phyloP scores from a whole-genome alignment of 805 yeast species.

The Candida gorgasii region DNA sequence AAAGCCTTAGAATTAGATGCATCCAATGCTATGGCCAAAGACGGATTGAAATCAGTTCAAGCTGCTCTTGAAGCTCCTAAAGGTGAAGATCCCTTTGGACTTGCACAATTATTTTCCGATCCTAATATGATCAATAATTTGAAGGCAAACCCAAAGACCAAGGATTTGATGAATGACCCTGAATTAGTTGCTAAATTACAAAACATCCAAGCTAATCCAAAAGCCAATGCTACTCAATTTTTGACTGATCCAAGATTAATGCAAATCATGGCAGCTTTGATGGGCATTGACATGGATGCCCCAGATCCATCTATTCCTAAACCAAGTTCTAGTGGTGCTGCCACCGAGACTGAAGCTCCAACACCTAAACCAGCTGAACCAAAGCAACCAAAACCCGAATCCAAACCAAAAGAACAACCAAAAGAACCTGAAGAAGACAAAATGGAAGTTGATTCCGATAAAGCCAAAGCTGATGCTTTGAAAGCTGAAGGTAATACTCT shows the following conservation, averaged over 20 bases:
- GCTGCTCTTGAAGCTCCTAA: slow-evolving; percentile 54
- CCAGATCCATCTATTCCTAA: slow-evolving; percentile 23
- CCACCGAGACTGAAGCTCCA: slow-evolving; percentile 6
- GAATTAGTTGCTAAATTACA: slow-evolving; percentile 68
- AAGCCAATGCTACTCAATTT: slow-evolving; percentile 67
- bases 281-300: slow-evolving; percentile 75
- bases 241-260: slow-evolving; percentile 81
- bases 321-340: slow-evolving; percentile 18
- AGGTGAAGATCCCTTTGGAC: slow-evolving; percentile 68
- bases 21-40: slow-evolving; percentile 79
- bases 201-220: slow-evolving; percentile 68
- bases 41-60: slow-evolving; percentile 73
- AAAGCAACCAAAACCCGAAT: slow-evolving; percentile 17
- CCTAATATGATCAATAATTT: slow-evolving; percentile 77
- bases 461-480: slow-evolving; percentile 60
- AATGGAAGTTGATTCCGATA: slow-evolving; percentile 40
- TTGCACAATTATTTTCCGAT: slow-evolving; percentile 76
- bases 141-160: slow-evolving; percentile 81
- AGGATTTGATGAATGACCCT: slow-evolving; percentile 86
- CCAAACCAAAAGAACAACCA: slow-evolving; percentile 18
- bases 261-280: slow-evolving; percentile 81
- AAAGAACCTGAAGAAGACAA: slow-evolving; percentile 27
- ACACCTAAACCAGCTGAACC: slow-evolving; percentile 16
- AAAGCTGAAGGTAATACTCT: slow-evolving; percentile 85
- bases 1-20: slow-evolving; percentile 83